Evolutionary conservation across 225 moss, liverwort and hornwort genomes (phyloP).

Genomic region (Marchantia paleacea): DNA sequence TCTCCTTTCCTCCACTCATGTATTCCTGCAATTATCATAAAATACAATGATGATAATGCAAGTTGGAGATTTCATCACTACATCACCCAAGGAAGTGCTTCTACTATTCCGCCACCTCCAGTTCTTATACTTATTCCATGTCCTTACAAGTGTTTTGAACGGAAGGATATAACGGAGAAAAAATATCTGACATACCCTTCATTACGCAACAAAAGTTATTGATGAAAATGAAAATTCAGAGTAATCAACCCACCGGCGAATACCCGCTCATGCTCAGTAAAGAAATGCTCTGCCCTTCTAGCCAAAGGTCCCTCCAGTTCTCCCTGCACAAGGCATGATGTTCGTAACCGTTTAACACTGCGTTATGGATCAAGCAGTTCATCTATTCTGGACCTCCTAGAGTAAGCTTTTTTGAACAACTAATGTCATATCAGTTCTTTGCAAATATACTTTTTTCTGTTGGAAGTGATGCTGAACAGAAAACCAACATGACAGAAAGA

Average conservation of each 20-base stretch:
- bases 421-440: not conserved
- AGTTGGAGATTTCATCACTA: too few relatives aligned
- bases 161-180: too few relatives aligned
- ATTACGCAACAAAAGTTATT: too few relatives aligned
- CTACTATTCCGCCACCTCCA: too few relatives aligned
- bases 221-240: not conserved
- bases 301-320: conserved; percentile 57
- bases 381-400: not conserved
- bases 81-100: too few relatives aligned
- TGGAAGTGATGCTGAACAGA: not conserved
- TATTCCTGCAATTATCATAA: conserved; percentile 48
- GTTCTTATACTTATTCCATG: too few relatives aligned
- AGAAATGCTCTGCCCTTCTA: conserved; percentile 76
- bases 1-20: conserved; percentile 79
- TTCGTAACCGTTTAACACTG: too few relatives aligned
- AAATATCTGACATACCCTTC: too few relatives aligned
- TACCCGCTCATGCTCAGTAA: conserved; percentile 76
- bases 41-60: too few relatives aligned
- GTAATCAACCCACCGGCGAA: conserved; percentile 50
- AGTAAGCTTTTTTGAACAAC: not conserved
- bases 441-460: not conserved
- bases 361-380: not conserved
- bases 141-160: too few relatives aligned
- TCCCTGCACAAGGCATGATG: conserved; percentile 32
- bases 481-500: not conserved